Evolutionary conservation across 1,284 basidiomycete genomes (phyloP), one percentile per base, ranked within the genome.

Genomic region (Cystobasidium sp.): DNA sequence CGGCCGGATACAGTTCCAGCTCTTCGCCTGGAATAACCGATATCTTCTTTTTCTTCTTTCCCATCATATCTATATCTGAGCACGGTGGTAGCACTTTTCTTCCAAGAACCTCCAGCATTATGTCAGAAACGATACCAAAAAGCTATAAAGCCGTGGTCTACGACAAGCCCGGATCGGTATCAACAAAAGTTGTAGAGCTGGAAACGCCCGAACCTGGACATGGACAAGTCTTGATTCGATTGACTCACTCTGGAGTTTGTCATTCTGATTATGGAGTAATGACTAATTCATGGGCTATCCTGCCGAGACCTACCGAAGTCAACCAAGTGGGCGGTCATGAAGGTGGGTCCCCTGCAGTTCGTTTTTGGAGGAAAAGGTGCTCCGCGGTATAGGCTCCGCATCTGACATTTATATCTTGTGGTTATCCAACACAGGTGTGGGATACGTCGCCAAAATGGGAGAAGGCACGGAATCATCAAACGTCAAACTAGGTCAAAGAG

Each of bases 81-180:
- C 31, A 31, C 31, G 31, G 31, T 80, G 49, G 37, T 61, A 20
- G 46, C 12, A 24, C 14, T 10, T 12, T 58, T 53, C 52, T 31
- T 10, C 10, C 24, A 31, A 22, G 39, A 9, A 43, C 74, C 75
- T 68, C 73, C 76, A 18, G 16, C 31, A 31, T 77, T 77, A 39
- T 80, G 80, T 10, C 78, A 9, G 78, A 80, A 47, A 59, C 20
- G 22, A 71, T 71, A 18, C 69, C 69, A 6, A 44, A 43, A 12
- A 71, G 52, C 41, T 53, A 71, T 59, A 63, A 63, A 46, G 69
- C 69, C 31, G 61, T 49, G 22, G 56, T 74, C 22, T 74, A 74
- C 65, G 72, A 74, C 39, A 74, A 58, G 55, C 72, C 72, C 22
- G 72, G 72, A 12, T 20, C 9, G 10, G 66, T 74, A 16, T 74